Conservation (phyloP, 1,139 yeast genomes). For the Yamadazyma dushanensis region DNA sequence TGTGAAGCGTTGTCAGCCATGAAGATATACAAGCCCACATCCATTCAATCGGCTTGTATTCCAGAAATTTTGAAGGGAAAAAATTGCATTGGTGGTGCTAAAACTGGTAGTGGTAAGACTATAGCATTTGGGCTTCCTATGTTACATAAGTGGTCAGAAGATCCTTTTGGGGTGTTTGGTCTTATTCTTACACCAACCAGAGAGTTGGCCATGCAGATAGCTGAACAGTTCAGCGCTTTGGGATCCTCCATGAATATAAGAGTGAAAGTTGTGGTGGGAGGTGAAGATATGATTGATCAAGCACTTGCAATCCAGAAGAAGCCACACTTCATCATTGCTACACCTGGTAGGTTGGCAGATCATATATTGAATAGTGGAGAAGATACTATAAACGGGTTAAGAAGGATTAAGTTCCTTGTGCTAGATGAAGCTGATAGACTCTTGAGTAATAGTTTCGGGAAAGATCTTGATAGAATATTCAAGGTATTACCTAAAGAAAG, state of each 20-base stretch:
- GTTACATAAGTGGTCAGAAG: slow-evolving; percentile 91
- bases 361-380: slow-evolving; percentile 88
- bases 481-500: slow-evolving; percentile 70
- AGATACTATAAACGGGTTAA: slow-evolving; percentile 78
- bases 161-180: slow-evolving; percentile 92
- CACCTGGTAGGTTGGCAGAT: slow-evolving; percentile 96
- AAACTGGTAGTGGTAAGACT: slow-evolving; percentile 98
- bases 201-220: slow-evolving; percentile 93
- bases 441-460: slow-evolving; percentile 78
- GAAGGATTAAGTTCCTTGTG: slow-evolving; percentile 76
- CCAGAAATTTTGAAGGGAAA: slow-evolving; percentile 80
- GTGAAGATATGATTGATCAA: slow-evolving; percentile 88
- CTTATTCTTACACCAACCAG: slow-evolving; percentile 90
- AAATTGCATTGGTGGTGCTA: slow-evolving; percentile 98
- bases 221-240: slow-evolving; percentile 91
- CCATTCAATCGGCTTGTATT: slow-evolving; percentile 85
- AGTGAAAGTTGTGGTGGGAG: slow-evolving; percentile 86
- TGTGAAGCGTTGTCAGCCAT: slow-evolving; percentile 76
- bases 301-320: slow-evolving; percentile 75
- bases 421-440: slow-evolving; percentile 96
- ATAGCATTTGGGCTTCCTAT: slow-evolving; percentile 97
- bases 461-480: slow-evolving; percentile 74
- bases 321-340: slow-evolving; percentile 95
- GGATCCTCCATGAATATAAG: slow-evolving; percentile 88
- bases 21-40: slow-evolving; percentile 82